Percentiles rank a stretch among this genome's conserved stretches.
Conservation (phyloP, 2,329 filamentous ascomycete species). For the Paecilomyces sp. region DNA sequence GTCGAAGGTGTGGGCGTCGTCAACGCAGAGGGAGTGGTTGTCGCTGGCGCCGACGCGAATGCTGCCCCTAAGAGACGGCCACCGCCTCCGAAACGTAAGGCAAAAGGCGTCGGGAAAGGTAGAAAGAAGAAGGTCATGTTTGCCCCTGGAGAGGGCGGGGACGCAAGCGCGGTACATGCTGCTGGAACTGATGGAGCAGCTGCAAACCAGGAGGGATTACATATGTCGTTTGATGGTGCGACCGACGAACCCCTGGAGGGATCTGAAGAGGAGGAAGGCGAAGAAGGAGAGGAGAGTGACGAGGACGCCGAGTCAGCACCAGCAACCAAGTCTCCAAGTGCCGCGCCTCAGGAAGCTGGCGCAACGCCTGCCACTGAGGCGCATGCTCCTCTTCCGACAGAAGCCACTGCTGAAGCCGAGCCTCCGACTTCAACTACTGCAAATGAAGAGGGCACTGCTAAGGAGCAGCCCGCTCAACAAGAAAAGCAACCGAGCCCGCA, state of each 20-base stretch:
- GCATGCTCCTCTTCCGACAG: slow-evolving; percentile 12
- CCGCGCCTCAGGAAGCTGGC: slow-evolving; percentile 22
- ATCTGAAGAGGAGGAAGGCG: neutral
- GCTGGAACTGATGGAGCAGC: slow-evolving; percentile 21
- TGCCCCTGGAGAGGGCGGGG: slow-evolving; percentile 35
- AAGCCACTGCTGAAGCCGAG: slow-evolving; percentile 9
- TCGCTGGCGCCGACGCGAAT: slow-evolving; percentile 42
- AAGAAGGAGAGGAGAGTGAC: slow-evolving; percentile 40
- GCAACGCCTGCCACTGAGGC: slow-evolving; percentile 15
- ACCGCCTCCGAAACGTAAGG: slow-evolving; percentile 72
- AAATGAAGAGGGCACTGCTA: neutral
- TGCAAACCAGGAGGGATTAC: slow-evolving; percentile 38
- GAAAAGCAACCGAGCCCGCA: neutral
- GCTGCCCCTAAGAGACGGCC: slow-evolving; percentile 54
- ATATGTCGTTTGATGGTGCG: slow-evolving; percentile 32
- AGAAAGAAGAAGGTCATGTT: slow-evolving; percentile 66
- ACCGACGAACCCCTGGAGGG: slow-evolving; percentile 35
- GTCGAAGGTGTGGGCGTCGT: slow-evolving; percentile 55
- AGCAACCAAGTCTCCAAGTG: slow-evolving; percentile 38
- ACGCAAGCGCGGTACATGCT: slow-evolving; percentile 25
- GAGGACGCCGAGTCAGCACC: slow-evolving; percentile 41
- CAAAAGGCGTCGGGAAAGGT: slow-evolving; percentile 70
- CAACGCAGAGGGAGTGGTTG: slow-evolving; percentile 54
- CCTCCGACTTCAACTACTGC: neutral
- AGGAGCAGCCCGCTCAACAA: neutral